phyloP scores from a whole-genome alignment of 805 yeast species.

The Wickerhamiella occidentalis region DNA sequence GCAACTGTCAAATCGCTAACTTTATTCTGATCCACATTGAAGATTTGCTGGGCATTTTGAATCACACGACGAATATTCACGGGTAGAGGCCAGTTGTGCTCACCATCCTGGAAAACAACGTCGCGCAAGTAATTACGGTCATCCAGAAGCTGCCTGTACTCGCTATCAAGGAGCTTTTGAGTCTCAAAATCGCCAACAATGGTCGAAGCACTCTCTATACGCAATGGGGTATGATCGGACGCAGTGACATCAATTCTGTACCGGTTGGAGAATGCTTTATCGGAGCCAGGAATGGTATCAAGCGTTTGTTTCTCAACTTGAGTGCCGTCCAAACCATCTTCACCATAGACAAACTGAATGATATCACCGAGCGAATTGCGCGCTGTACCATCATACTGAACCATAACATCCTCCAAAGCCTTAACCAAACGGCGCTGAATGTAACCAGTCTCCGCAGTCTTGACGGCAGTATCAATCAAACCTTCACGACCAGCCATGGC shows the following conservation, averaged over 20 bases:
- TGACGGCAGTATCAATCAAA: slow-evolving; percentile 97
- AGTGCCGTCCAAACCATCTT: slow-evolving; percentile 97
- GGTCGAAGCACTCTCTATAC: slow-evolving; percentile 80
- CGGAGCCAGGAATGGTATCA: slow-evolving; percentile 91
- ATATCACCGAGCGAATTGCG: slow-evolving; percentile 95
- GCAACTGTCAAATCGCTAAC: slow-evolving; percentile 82
- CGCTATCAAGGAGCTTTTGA: slow-evolving; percentile 71
- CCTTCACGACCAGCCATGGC: slow-evolving; percentile 99
- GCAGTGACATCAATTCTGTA: slow-evolving; percentile 81
- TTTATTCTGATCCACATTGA: slow-evolving; percentile 80
- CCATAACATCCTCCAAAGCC: slow-evolving; percentile 95
- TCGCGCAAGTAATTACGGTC: slow-evolving; percentile 76
- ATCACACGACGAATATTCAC: slow-evolving; percentile 92
- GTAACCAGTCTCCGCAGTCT: slow-evolving; percentile 97
- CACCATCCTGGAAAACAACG: slow-evolving; percentile 82
- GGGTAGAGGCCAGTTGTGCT: slow-evolving; percentile 93
- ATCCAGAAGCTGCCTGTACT: slow-evolving; percentile 58
- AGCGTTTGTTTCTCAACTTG: slow-evolving; percentile 94
- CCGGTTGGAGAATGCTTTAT: slow-evolving; percentile 65
- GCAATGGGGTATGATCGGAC: slow-evolving; percentile 47
- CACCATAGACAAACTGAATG: slow-evolving; percentile 94
- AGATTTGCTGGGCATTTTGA: slow-evolving; percentile 94
- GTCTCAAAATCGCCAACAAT: slow-evolving; percentile 78
- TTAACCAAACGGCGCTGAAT: slow-evolving; percentile 96
- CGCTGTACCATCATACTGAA: slow-evolving; percentile 95